These are phyloP conservation scores for Talaromyces sp. DNA, from an alignment of 2,329 filamentous ascomycete genomes.

Conservation along the genomic window DNA sequence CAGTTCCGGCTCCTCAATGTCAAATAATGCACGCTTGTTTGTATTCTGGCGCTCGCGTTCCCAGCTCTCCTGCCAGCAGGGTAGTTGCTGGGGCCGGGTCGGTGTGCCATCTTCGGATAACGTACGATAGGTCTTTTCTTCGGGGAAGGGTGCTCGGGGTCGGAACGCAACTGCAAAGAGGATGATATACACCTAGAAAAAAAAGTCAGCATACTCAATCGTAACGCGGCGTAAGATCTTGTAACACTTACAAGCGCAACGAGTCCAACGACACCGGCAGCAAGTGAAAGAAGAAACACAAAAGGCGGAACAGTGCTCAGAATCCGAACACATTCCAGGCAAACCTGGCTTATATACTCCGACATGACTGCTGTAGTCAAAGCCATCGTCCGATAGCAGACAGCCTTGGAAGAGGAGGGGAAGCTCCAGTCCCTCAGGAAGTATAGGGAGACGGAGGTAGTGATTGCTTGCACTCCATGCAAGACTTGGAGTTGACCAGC, in stretches of 20 bases:
- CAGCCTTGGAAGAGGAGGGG: neutral
- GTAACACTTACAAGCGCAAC: conserved; percentile 15
- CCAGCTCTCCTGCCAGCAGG: conserved; percentile 85
- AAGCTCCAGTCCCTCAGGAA: conserved; percentile 16
- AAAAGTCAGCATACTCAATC: neutral
- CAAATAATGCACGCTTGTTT: conserved; percentile 39
- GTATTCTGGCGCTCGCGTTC: conserved; percentile 56
- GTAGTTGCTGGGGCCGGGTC: conserved; percentile 58
- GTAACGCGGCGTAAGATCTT: neutral
- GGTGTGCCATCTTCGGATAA: conserved; percentile 64
- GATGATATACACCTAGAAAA: conserved; percentile 52
- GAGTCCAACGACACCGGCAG: conserved; percentile 1
- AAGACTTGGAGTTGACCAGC: neutral
- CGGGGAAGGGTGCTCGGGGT: conserved; percentile 69
- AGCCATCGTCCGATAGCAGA: neutral
- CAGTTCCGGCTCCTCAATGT: conserved; percentile 66
- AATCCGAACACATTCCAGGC: conserved; percentile 11
- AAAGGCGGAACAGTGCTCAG: conserved; percentile 13
- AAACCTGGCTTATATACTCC: conserved; percentile 15
- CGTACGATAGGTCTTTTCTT: conserved; percentile 84
- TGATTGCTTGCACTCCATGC: conserved; percentile 17
- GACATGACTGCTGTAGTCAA: conserved; percentile 15
- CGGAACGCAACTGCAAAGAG: conserved; percentile 76
- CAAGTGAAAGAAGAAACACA: conserved; percentile 12
- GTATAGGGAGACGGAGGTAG: conserved; percentile 16